Conservation (phyloP, 257 asterid species). For the Petunia secreta region DNA sequence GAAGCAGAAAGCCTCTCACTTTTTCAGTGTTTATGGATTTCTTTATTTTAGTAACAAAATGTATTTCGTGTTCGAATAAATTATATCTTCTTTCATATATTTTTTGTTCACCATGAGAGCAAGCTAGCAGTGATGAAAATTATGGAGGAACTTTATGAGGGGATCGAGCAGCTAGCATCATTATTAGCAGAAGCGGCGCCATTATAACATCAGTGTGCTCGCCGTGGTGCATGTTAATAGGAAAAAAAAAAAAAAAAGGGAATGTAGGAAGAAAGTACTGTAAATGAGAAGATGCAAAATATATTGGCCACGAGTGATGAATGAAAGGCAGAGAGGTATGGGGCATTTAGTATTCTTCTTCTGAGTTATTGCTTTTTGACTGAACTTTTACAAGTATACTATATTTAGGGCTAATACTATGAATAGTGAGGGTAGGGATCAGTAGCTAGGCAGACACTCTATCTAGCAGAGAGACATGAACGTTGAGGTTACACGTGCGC, state of each 20-base stretch:
- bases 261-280: background rate
- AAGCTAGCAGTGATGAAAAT: background rate
- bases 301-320: background rate
- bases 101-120: background rate
- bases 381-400: background rate
- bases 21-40: background rate
- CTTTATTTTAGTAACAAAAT: background rate
- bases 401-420: slow-evolving; percentile 26
- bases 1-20: slow-evolving; percentile 20
- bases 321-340: slow-evolving; percentile 14
- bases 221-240: background rate
- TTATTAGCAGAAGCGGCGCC: background rate
- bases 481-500: slow-evolving; percentile 71
- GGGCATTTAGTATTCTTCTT: background rate
- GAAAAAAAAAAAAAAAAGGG: background rate
- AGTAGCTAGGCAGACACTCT: background rate
- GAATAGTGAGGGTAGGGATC: background rate
- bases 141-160: slow-evolving; percentile 13
- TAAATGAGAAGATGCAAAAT: background rate
- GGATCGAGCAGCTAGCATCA: background rate
- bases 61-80: background rate
- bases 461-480: slow-evolving; percentile 22
- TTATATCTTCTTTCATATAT: background rate
- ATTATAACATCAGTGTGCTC: background rate
- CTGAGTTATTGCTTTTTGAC: slow-evolving; percentile 1